Evolutionary conservation across 1,139 yeast species (phyloP).

Genomic region (Diutina ranongensis): DNA sequence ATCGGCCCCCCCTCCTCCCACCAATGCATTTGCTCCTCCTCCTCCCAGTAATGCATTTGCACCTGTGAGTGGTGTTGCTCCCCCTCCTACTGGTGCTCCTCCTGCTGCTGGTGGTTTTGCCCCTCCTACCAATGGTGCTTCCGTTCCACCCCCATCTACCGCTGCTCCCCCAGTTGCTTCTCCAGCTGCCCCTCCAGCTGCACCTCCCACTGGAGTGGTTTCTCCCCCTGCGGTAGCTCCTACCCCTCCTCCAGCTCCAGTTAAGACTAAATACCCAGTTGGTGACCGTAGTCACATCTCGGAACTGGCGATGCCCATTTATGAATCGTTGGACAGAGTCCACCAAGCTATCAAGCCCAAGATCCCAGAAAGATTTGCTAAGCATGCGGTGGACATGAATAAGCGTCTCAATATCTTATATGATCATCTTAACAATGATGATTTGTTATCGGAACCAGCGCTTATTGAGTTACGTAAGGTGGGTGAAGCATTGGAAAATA

Average conservation of each 20-base stretch:
- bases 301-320: constrained; percentile 45
- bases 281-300: constrained; percentile 71
- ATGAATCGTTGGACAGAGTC: constrained; percentile 39
- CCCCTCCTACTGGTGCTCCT: background rate
- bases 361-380: constrained; percentile 63
- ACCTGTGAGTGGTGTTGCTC: background rate
- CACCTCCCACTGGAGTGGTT: constrained; percentile 2
- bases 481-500: constrained; percentile 36
- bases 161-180: background rate
- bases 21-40: background rate
- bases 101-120: background rate
- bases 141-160: no score
- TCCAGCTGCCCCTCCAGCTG: background rate
- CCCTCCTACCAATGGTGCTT: background rate
- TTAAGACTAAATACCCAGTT: constrained; percentile 32
- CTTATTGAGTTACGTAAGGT: constrained; percentile 42
- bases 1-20: constrained; percentile 11
- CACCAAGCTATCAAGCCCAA: constrained; percentile 56
- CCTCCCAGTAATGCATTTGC: background rate
- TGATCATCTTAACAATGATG: constrained; percentile 72
- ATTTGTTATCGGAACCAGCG: constrained; percentile 47
- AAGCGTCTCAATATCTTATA: constrained; percentile 68
- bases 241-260: constrained; percentile 1
- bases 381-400: constrained; percentile 73
- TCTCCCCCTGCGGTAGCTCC: constrained; percentile 4